Base-by-base conservation (phyloP, 495 filamentous ascomycete species). In the Bathelium albidoporum region DNA sequence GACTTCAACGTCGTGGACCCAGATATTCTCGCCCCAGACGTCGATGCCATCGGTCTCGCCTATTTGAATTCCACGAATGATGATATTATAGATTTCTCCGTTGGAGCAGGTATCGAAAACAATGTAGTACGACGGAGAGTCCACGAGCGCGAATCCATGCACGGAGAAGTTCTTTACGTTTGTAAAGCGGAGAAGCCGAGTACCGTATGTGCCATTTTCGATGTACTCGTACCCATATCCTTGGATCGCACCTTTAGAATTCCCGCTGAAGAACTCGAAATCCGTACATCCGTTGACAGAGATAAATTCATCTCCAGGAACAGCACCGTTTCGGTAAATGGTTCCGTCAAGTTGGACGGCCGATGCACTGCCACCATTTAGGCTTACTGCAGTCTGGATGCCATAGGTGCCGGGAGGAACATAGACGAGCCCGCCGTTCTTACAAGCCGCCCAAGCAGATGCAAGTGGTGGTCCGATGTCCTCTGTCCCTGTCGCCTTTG, bases 31-130 rank as follows among this genome's bases (percentile, higher is more conserved):
- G 41, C 77, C 77, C 73, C 77, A 79, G 9, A 79, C 70, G 69
- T 82, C 79, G 60, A 84, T 73, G 14, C 80, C 80, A 70, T 82
- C 79, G 53, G 80, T 65, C 24, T 78, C 79, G 58, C 80, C 81
- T 31, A 71, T 73, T 18, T 72, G 77, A 10, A 55, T 45, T 34
- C 81, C 80, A 9, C 79, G 77, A 64, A 82, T 79, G n/a, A 78
- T 78, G 72, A 82, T 76, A 60, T 82, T 78, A 62, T 83, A 82
- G 7, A 79, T 72, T 65, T 81, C 78, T 7, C 78, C 77, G 63
- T 81, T 80, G 1, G 62, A 58, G 58, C 76, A 79, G 29, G 75
- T 78, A 66, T 82, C 79, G 45, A 82, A 62, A 0, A 73, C 71
- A 26, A 82, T 68, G 53, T 82, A 79, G 68, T 81, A 83, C 12